Conservation (phyloP, 257 asterid genomes). For the Solanum appendiculatum region DNA sequence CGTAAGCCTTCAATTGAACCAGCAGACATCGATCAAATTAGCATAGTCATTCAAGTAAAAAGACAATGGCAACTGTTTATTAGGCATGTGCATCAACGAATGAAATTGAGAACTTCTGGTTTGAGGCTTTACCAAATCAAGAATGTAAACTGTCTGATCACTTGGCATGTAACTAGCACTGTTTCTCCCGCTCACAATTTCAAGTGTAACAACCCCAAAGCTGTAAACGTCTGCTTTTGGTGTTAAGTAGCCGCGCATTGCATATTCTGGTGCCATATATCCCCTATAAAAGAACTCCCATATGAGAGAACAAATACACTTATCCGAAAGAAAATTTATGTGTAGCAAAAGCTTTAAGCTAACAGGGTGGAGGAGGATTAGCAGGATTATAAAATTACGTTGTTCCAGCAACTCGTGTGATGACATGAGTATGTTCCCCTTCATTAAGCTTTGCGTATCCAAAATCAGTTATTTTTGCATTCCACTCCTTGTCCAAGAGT, state of each 20-base stretch:
- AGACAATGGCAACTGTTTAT: background rate
- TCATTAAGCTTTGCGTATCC: slow-evolving; percentile 8
- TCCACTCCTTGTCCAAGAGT: slow-evolving; percentile 11
- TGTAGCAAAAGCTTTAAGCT: background rate
- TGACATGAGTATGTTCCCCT: slow-evolving; percentile 1
- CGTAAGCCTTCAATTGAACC: background rate
- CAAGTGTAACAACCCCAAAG: slow-evolving; percentile 12
- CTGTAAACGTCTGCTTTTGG: slow-evolving; percentile 17
- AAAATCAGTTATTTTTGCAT: slow-evolving; percentile 15
- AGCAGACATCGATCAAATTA: background rate
- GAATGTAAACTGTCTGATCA: slow-evolving; percentile 4
- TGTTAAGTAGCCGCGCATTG: background rate
- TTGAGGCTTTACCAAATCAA: background rate
- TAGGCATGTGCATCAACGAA: background rate
- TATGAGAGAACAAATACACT: background rate
- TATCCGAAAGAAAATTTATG: background rate
- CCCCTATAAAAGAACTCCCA: background rate
- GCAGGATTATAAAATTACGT: background rate
- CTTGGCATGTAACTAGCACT: background rate
- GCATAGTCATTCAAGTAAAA: background rate
- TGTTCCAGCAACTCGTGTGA: background rate
- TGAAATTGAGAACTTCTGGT: background rate
- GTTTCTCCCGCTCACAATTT: slow-evolving; percentile 8
- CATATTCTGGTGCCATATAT: slow-evolving; percentile 13
- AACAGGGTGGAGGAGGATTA: background rate